Conservation (phyloP, 805 yeast species). For the Metschnikowia kunwiensis region DNA sequence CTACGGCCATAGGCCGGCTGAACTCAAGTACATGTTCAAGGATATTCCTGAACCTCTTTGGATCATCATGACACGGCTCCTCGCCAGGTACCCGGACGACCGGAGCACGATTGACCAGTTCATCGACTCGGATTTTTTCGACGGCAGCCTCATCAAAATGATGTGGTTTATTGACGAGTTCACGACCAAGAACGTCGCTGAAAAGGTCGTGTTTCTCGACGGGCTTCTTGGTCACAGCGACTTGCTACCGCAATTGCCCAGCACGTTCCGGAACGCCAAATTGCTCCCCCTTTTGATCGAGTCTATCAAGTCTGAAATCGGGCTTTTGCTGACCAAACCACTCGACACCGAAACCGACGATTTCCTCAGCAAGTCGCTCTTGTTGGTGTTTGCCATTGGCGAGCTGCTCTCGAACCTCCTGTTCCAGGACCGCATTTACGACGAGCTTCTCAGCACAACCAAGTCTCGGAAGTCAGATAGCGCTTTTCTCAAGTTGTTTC, state of each 20-base stretch:
- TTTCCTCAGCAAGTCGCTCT: slow-evolving; percentile 46
- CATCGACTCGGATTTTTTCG: slow-evolving; percentile 70
- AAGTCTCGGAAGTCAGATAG: slow-evolving; percentile 22
- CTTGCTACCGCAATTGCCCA: slow-evolving; percentile 33
- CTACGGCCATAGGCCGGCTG: slow-evolving; percentile 35
- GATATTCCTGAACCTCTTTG: slow-evolving; percentile 57
- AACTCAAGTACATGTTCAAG: slow-evolving; percentile 45
- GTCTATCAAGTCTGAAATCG: slow-evolving; percentile 42
- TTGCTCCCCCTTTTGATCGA: slow-evolving; percentile 67
- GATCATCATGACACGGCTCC: slow-evolving; percentile 48
- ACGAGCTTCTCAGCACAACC: slow-evolving; percentile 33
- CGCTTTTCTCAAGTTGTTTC: slow-evolving; percentile 26
- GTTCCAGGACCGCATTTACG: slow-evolving; percentile 68
- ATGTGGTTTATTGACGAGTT: slow-evolving; percentile 80
- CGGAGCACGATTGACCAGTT: slow-evolving; percentile 63
- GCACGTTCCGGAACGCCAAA: slow-evolving; percentile 58
- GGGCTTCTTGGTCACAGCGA: slow-evolving; percentile 47
- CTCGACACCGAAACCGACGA: slow-evolving; percentile 32
- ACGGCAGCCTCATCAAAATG: slow-evolving; percentile 78
- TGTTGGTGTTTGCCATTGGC: slow-evolving; percentile 62
- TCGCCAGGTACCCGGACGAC: slow-evolving; percentile 55
- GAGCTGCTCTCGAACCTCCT: slow-evolving; percentile 67
- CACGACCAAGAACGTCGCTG: slow-evolving; percentile 66
- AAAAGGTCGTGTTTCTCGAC: slow-evolving; percentile 63
- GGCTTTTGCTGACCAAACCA: slow-evolving; percentile 17